These are phyloP conservation scores for Pharnaceum exiguum DNA, from an alignment of 148 eudicot species.

Conservation along the genomic window DNA sequence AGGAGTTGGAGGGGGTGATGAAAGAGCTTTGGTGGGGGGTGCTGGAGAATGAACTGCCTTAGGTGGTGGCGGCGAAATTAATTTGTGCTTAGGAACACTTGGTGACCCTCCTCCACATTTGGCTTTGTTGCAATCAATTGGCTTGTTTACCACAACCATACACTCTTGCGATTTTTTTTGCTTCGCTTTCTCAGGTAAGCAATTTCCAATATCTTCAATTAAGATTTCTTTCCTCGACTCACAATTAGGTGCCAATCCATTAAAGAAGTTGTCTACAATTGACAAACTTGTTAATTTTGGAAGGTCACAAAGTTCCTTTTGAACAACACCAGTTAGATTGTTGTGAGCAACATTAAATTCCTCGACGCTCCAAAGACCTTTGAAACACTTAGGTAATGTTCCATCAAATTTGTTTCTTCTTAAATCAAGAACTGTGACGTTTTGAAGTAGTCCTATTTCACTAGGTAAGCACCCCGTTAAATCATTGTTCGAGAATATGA, in stretches of 20 bases:
- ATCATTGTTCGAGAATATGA: slow-evolving; percentile 15
- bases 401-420: slow-evolving; percentile 14
- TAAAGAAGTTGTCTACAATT: slow-evolving; percentile 14
- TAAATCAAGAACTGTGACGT: slow-evolving; percentile 8
- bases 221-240: slow-evolving; percentile 2
- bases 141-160: slow-evolving; percentile 3
- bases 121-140: slow-evolving; percentile 18
- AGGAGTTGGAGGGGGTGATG: neutral
- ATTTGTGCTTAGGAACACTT: neutral
- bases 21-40: neutral
- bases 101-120: slow-evolving; percentile 4
- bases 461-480: slow-evolving; percentile 24
- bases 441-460: slow-evolving; percentile 11
- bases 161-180: slow-evolving; percentile 11
- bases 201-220: slow-evolving; percentile 14
- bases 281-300: slow-evolving; percentile 15
- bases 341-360: slow-evolving; percentile 11
- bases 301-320: slow-evolving; percentile 7
- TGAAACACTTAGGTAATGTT: slow-evolving; percentile 1
- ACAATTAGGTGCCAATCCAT: slow-evolving; percentile 9
- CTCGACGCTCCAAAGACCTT: slow-evolving; percentile 2
- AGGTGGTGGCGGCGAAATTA: slow-evolving; percentile 1
- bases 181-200: slow-evolving; percentile 14
- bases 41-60: neutral
- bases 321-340: neutral